Base-by-base conservation (phyloP, 1,139 yeast genomes). In the Yamadazyma triangularis region DNA sequence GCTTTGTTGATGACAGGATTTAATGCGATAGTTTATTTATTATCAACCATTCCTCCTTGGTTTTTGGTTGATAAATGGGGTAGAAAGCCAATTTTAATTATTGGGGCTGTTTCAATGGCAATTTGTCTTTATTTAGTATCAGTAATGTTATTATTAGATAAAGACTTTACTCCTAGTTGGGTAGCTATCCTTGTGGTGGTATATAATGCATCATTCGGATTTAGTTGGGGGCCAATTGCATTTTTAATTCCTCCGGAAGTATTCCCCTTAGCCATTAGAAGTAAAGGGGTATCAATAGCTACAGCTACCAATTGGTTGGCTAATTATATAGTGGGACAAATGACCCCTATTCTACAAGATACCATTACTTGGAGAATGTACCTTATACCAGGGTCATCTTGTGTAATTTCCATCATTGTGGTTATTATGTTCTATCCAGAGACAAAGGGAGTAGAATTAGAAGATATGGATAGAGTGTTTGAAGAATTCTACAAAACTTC, bases 371-470 rank as follows among this genome's bases (percentile, higher is more conserved):
- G 78, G 78, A 60, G 62, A 31, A 56, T 71, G 53, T 73, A 73
- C 44, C 40, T 73, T 24, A 58, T 70, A 27, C 77, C 77, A 8
- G 77, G 75, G 3, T 35, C 50, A 3, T 62, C 66, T 26, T 73
- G 79, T 53, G 46, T 69, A 8, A 41, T 66, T 3, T 66, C 76
- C 20, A 63, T 68, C 8, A 16, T 58, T 3, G 68, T 68, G 27
- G 96, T 88, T 6, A 73, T 71, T 55, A 67, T 68, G 31, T 64
- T 77, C 35, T 87, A 82, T 51, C 96, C 96, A 1, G 96, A 88
- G 53, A 88, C 96, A 1, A 87, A 84, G 50, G 96, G 96, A 5
- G 75, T 87, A 27, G 79, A 83, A 25, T 67, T 88, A 38, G 96
- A 88, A 53, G 95, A 88, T 36, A 87, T 88, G 84, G 95, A 87